Base-by-base conservation (phyloP, 2,329 filamentous ascomycete genomes). In the Dactylellina cionopaga region DNA sequence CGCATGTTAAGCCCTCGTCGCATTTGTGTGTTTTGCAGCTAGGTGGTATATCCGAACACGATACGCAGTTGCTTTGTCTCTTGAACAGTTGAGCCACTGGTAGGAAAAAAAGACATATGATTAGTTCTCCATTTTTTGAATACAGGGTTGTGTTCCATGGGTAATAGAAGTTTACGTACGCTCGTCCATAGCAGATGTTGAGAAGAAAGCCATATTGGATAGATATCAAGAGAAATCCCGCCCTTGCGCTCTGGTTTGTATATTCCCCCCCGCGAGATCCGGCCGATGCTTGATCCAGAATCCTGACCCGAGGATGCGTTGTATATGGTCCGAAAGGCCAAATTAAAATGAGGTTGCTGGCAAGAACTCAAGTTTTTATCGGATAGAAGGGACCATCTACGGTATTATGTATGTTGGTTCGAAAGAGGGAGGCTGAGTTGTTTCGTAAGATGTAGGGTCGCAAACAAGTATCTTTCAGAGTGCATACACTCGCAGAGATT, bases 11-110 rank as follows among this genome's bases (percentile, higher is more conserved):
- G 76, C 82, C 83, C 2, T 78, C 74, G 1, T 80, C 78, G 78
- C 89, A 91, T 22, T 49, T 37, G 24, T 55, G 54, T n/a, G 79
- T 70, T n/a, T 87, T 87, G 79, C 89, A 90, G 19, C 83, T 80
- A 2, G 87, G 87, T 5, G 82, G 80, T 35, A 78, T 77, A 6
- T 80, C 75, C 7, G 83, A 82, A 78, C 89, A 90, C 76, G 83
- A 78, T 52, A 88, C 82, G 79, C 89, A 90, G 25, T 55, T 46
- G 43, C 11, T 51, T 64, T 71, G 58, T 46, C 66, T 71, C 33
- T 59, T 71, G 58, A 71, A 64, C 37, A 71, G 9, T 22, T 54
- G 66, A 71, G 66, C 49, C 58, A 71, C 66, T 71, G 27, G n/a
- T 15, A 24, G 29, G 25, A 24, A 17, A 55, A 27, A 29, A 47